Base-by-base conservation (phyloP, 2,329 filamentous ascomycete species). In the Fusarium multiceps region DNA sequence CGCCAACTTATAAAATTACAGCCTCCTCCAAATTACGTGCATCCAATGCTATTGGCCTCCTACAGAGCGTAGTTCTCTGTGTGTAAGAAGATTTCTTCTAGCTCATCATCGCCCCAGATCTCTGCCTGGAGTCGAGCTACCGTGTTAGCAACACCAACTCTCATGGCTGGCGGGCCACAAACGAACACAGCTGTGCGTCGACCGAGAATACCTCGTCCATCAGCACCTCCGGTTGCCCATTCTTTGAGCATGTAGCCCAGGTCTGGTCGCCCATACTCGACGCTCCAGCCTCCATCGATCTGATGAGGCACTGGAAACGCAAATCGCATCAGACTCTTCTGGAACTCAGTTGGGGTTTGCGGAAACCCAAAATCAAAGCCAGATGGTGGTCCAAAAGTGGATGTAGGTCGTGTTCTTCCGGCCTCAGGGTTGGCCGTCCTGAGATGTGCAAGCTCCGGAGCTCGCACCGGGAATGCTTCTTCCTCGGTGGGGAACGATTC, bases 41-140 rank as follows among this genome's bases (percentile, higher is more conserved):
- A 54, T 37, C 18, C 34, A 37, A 12, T 16, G 37, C 51, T 48
- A 27, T 10, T 49, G 16, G 13, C 42, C 54, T 57, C 34, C 40
- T 73, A 97, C 67, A 97, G 84, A 54, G 94, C 93, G 82, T 97
- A 98, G 79, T 98, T 98, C 84, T 98, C 95, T 6, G 94, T 93
- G 82, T 98, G 95, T 78, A 98, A 80, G 79, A 94, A 98, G 57
- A 98, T 92, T 86, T 98, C 95, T 77, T 98, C 94, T 48, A 92
- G 87, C 73, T 87, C 86, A 34, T 90, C 88, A 73, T 93, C 90
- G 8, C 87, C 89, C 91, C 93, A 94, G 51, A 98, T 94, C 79
- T 91, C 89, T 27, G 88, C 88, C 84, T 98, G 95, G 74, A 98
- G 82, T 61, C 87, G 83, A 4, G 95, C 95, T 25, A 97, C 93